phyloP scores from a whole-genome alignment of 1,139 yeast genomes.

The Wickerhamomyces sp. region DNA sequence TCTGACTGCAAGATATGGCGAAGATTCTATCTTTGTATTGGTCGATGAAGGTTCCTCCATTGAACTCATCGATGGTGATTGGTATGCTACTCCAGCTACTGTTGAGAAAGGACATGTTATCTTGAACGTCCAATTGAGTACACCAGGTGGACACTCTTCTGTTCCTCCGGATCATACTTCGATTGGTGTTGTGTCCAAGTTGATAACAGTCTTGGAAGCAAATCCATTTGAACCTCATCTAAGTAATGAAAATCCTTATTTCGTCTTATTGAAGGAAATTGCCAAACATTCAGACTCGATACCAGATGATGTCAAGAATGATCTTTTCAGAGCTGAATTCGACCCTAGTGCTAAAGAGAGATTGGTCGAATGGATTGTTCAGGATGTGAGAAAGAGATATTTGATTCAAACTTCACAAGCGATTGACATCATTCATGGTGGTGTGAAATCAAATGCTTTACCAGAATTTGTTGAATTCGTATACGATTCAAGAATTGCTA shows the following conservation, averaged over 20 bases:
- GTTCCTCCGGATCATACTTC: constrained; percentile 59
- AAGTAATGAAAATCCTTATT: constrained; percentile 41
- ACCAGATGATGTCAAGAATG: constrained; percentile 15
- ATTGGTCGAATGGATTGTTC: constrained; percentile 28
- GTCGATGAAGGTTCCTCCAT: constrained; percentile 52
- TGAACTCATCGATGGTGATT: constrained; percentile 19
- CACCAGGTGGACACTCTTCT: constrained; percentile 63
- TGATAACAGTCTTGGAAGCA: constrained; percentile 44
- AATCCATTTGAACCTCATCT: constrained; percentile 41
- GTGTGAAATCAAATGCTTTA: constrained; percentile 49
- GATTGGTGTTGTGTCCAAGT: constrained; percentile 57
- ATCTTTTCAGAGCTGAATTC: constrained; percentile 36
- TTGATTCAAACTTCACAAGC: constrained; percentile 48
- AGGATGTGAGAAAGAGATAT: constrained; percentile 21
- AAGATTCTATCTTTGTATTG: constrained; percentile 46
- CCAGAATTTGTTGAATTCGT: constrained; percentile 44
- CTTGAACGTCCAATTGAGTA: constrained; percentile 35
- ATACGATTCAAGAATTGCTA: constrained; percentile 32
- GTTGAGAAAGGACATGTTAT: constrained; percentile 56
- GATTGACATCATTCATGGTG: constrained; percentile 46
- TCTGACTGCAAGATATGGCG: constrained; percentile 43
- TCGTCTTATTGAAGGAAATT: constrained; percentile 40
- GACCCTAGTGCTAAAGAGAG: constrained; percentile 34
- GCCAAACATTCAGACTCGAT: constrained; percentile 34
- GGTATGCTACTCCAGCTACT: constrained; percentile 44